phyloP scores from a whole-genome alignment of 176 grass and related monocot genomes.

The Oryza officinalis region DNA sequence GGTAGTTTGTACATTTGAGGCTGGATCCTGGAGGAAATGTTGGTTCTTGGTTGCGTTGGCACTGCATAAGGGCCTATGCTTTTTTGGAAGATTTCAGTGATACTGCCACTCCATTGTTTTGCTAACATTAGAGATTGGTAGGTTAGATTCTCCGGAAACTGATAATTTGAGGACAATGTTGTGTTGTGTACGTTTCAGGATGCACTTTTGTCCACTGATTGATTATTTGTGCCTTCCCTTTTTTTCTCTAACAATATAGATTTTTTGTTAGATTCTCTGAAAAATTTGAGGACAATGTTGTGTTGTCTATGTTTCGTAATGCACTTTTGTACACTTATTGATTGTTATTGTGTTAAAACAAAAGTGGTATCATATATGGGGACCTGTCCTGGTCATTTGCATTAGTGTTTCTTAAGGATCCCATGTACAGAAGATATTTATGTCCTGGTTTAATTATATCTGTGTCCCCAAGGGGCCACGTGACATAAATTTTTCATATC shows the following conservation, averaged over 20 bases:
- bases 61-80: background rate
- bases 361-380: background rate
- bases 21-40: background rate
- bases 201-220: too few species aligned
- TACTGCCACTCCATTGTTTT: background rate
- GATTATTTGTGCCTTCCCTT: too few species aligned
- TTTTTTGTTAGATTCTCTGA: background rate
- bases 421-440: background rate
- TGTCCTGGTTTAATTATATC: background rate
- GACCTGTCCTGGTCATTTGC: background rate
- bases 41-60: background rate
- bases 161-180: background rate
- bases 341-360: background rate
- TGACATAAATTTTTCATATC: background rate
- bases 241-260: background rate
- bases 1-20: background rate
- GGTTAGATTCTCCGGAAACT: background rate
- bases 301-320: background rate
- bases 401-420: background rate
- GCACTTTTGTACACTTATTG: background rate
- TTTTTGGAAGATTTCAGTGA: background rate
- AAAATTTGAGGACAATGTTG: background rate
- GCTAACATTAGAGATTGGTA: background rate
- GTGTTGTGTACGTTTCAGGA: background rate
- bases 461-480: background rate